Conservation (phyloP, 176 grass and related monocot genomes). For the Avena insularis region DNA sequence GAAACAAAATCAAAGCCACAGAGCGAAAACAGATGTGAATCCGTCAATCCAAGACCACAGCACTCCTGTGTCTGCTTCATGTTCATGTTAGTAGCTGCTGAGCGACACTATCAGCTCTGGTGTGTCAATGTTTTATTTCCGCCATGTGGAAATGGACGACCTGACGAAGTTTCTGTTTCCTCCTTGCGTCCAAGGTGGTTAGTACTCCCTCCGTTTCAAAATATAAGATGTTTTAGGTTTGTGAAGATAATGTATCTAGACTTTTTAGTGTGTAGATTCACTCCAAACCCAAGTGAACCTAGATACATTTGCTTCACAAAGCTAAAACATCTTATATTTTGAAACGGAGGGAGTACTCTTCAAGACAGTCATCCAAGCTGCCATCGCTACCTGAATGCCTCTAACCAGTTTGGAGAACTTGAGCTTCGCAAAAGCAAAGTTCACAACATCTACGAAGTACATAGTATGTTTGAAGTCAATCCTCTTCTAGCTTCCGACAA, state of each 20-base stretch:
- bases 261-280: no score
- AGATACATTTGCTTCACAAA: no score
- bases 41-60: background rate
- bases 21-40: background rate
- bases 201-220: background rate
- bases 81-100: background rate
- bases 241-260: no score
- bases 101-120: background rate
- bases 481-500: constrained; percentile 73
- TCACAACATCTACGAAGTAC: background rate
- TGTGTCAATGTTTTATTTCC: background rate
- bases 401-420: constrained; percentile 26
- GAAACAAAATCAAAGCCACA: background rate
- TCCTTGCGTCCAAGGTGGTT: background rate
- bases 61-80: background rate
- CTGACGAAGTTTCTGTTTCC: background rate
- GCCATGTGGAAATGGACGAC: background rate
- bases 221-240: no score
- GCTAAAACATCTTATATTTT: no score
- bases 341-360: background rate
- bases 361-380: background rate
- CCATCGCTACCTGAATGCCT: constrained; percentile 5
- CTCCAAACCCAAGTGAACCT: no score
- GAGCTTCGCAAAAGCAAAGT: background rate
- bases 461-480: constrained; percentile 30